Base-by-base conservation (phyloP, 768 basidiomycete genomes). In the Cyathus striatus region DNA sequence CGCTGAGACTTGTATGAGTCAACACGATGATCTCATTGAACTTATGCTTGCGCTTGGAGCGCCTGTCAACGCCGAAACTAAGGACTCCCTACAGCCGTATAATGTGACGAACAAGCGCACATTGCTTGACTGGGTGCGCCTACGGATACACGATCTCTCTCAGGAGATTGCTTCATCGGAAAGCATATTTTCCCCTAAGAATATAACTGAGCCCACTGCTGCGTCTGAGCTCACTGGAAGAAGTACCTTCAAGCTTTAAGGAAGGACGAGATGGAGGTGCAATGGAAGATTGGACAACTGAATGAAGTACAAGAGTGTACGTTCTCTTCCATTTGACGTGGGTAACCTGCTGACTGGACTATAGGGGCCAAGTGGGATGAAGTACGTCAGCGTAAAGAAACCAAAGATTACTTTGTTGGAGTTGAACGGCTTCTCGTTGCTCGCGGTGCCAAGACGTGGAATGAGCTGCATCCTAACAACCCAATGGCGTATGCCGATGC, bases 361-460 rank as follows among this genome's bases (percentile, higher is more conserved):
- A n/a, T n/a, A n/a, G n/a, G n/a, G n/a, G n/a, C n/a, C n/a, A n/a
- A n/a, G n/a, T n/a, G n/a, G n/a, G n/a, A n/a, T n/a, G n/a, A n/a
- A n/a, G n/a, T n/a, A n/a, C n/a, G n/a, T n/a, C n/a, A n/a, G n/a
- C n/a, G n/a, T n/a, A 49, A 56, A 18, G 64, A 65, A 12, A 40
- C 54, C 9, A 59, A 47, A 45, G 59, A 45, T 7, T 69, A 65
- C 48, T 57, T 68, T n/a, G 21, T 51, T 10, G 67, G 69, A 38
- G 51, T 67, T 6, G 57, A 68, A 44, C 49, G 44, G 13, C 37
- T 63, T 2, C 62, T 73, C 10, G 43, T 51, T 5, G 55, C 60
- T 6, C 53, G 57, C 32, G 62, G 60, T 2, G 72, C 73, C 14
- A 73, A 73, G 48, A 56, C 65, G 1, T 74, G 72, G 69, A 53